Evolutionary conservation across 768 basidiomycete genomes (phyloP).

Genomic region (Kwoniella pini): DNA sequence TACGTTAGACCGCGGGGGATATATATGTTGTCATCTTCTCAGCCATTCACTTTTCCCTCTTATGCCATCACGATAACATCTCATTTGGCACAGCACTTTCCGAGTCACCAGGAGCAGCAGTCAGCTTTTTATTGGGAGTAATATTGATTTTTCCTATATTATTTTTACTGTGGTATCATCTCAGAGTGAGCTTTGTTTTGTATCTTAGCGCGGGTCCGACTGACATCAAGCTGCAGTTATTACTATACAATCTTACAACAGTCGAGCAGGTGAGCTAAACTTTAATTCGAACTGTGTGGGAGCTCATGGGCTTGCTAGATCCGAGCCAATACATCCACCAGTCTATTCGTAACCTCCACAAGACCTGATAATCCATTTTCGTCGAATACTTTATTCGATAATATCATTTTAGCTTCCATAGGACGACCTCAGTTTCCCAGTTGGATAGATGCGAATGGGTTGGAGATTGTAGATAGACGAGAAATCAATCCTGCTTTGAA

Average conservation of each 20-base stretch:
- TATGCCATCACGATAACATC: constrained; percentile 61
- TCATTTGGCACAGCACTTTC: constrained; percentile 60
- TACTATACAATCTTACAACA: constrained; percentile 87
- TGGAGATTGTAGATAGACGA: constrained; percentile 71
- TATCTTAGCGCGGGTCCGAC: no score
- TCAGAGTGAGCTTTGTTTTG: constrained; percentile 65
- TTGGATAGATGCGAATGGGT: constrained; percentile 68
- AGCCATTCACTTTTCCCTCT: constrained; percentile 73
- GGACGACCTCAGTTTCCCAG: constrained; percentile 79
- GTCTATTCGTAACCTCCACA: constrained; percentile 62
- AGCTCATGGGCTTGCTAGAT: constrained; percentile 63
- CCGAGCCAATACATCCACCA: constrained; percentile 78
- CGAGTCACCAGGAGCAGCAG: constrained; percentile 72
- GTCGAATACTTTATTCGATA: constrained; percentile 72
- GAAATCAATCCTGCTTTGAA: constrained; percentile 66
- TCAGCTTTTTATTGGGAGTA: constrained; percentile 72
- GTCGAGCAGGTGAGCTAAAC: constrained; percentile 76
- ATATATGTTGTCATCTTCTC: constrained; percentile 78
- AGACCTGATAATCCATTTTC: constrained; percentile 79
- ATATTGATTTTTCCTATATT: constrained; percentile 78
- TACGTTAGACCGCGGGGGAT: constrained; percentile 67
- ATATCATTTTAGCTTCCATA: constrained; percentile 67
- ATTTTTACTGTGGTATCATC: constrained; percentile 78
- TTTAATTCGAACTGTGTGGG: background rate
- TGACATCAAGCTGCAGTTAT: no score